Conservation (phyloP, 345 rosid genomes). For the Populus alba region DNA sequence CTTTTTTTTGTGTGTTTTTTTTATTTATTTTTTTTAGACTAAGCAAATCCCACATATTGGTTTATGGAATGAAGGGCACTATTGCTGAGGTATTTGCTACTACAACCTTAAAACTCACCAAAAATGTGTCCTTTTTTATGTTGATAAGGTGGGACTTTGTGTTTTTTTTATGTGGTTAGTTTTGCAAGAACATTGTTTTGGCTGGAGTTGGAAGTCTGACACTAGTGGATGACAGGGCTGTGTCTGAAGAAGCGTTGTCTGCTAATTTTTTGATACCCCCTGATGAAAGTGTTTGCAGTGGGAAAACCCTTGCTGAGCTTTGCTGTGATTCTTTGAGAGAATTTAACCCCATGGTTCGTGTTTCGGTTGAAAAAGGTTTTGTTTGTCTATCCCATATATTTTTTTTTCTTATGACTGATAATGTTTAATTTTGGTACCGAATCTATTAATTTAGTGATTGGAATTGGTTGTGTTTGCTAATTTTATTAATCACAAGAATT, state of each 20-base stretch:
- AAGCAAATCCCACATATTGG: constrained; percentile 75
- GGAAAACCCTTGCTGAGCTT: constrained; percentile 78
- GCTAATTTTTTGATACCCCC: constrained; percentile 79
- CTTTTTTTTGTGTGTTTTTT: constrained; percentile 3
- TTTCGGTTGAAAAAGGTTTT: constrained; percentile 72
- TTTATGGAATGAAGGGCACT: constrained; percentile 78
- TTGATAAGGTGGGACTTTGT: background rate
- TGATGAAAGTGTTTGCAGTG: constrained; percentile 44
- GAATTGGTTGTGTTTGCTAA: background rate
- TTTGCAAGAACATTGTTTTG: constrained; percentile 93
- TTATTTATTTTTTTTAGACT: constrained; percentile 34
- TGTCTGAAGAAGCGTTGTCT: constrained; percentile 53
- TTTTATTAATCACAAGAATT: background rate
- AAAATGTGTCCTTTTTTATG: background rate
- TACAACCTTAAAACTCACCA: background rate
- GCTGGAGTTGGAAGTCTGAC: constrained; percentile 95
- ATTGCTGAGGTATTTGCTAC: constrained; percentile 63
- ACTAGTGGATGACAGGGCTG: constrained; percentile 67
- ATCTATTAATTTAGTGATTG: background rate
- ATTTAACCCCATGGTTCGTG: constrained; percentile 92
- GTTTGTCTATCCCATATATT: background rate
- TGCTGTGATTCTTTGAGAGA: constrained; percentile 79
- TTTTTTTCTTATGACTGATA: background rate
- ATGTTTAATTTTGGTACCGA: background rate
- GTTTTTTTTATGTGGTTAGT: constrained; percentile 40